Evolutionary conservation across 805 yeast genomes (phyloP).

Genomic region (Wickerhamiella allomyrinae): DNA sequence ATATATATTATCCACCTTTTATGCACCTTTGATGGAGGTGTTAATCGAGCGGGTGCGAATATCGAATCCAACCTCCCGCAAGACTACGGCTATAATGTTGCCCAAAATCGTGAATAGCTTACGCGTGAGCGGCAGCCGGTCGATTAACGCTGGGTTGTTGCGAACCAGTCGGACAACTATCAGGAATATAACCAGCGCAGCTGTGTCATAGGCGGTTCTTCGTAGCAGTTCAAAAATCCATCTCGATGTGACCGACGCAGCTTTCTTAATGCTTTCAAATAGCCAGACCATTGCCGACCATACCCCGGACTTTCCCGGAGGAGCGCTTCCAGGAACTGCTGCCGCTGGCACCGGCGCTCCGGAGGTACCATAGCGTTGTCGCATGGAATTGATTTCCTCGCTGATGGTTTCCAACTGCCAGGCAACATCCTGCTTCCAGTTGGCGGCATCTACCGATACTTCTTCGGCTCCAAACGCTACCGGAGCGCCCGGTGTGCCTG

Average conservation of each 20-base stretch:
- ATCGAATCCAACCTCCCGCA: slow-evolving; percentile 18
- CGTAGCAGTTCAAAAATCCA: slow-evolving; percentile 1
- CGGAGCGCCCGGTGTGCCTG: not conserved
- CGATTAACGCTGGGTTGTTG: slow-evolving; percentile 9
- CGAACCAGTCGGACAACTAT: slow-evolving; percentile 11
- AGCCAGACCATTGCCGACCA: not conserved
- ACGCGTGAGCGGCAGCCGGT: slow-evolving; percentile 10
- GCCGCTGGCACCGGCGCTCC: no score
- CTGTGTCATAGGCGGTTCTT: slow-evolving; percentile 11
- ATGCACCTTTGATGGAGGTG: no score
- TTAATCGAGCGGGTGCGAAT: no score
- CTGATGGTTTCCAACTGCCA: slow-evolving; percentile 19
- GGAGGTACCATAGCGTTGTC: slow-evolving; percentile 7
- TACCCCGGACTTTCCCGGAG: not conserved
- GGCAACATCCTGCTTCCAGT: slow-evolving; percentile 17
- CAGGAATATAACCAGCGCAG: slow-evolving; percentile 9
- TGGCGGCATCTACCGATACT: slow-evolving; percentile 1
- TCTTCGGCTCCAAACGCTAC: not conserved
- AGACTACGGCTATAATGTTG: slow-evolving; percentile 12
- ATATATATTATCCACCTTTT: not conserved
- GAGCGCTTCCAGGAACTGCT: not conserved
- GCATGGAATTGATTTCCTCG: slow-evolving; percentile 18
- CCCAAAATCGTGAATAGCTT: slow-evolving; percentile 9
- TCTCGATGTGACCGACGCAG: not conserved
- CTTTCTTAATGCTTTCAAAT: not conserved